Percentiles rank a stretch among this genome's conserved stretches.
Conservation (phyloP, 1,139 yeast species). For the Sugiyamaella paludigena region DNA sequence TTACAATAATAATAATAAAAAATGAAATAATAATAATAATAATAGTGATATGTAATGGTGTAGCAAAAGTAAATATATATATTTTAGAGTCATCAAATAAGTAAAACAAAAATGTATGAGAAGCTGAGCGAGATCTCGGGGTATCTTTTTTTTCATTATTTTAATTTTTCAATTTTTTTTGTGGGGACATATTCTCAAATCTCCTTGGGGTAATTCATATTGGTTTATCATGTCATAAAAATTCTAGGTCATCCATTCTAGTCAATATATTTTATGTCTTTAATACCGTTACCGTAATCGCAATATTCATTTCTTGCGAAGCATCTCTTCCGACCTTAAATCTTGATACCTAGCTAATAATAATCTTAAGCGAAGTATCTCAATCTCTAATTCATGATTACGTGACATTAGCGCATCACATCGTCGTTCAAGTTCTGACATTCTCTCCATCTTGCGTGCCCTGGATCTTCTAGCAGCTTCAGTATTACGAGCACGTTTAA, state of each 20-base stretch:
- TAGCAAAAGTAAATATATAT: background rate
- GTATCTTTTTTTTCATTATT: conserved; percentile 1
- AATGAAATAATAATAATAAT: background rate
- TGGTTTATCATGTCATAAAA: too few species aligned
- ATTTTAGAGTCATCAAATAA: background rate
- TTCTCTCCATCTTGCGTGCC: conserved; percentile 90
- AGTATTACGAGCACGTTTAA: conserved; percentile 93
- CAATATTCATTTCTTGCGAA: background rate
- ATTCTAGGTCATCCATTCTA: background rate
- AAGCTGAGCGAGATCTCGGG: background rate
- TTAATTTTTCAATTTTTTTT: background rate
- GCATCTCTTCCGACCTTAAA: background rate
- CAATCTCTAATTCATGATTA: conserved; percentile 35
- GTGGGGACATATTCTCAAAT: background rate
- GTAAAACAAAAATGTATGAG: background rate
- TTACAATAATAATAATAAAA: background rate
- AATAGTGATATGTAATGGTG: background rate
- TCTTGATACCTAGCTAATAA: conserved; percentile 6
- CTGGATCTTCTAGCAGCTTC: conserved; percentile 97
- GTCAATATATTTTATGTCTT: background rate
- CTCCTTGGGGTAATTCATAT: too few species aligned
- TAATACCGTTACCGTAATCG: background rate
- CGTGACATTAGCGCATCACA: conserved; percentile 59
- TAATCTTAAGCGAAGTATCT: conserved; percentile 29
- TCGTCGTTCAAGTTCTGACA: conserved; percentile 77